Percentiles rank a stretch among this genome's conserved stretches.
Evolutionary conservation across 1,284 basidiomycete species (phyloP).

Genomic region (Bjerkandera adusta): DNA sequence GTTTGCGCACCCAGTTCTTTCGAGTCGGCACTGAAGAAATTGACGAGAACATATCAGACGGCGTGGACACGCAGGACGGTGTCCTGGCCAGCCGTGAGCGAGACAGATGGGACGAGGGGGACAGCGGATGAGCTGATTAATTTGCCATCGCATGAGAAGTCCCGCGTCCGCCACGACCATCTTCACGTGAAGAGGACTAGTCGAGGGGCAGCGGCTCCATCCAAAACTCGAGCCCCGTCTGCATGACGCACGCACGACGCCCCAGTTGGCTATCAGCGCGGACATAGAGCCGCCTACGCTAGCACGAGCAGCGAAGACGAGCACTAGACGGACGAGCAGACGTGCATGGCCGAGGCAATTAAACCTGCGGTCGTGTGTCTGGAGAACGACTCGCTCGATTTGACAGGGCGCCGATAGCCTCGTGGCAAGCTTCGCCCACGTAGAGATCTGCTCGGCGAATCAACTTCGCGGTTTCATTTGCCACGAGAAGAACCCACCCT

Average conservation of each 20-base stretch:
- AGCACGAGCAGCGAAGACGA: neutral
- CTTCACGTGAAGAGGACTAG: neutral
- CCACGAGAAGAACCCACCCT: neutral
- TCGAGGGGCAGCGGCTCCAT: neutral
- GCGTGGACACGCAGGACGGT: too few relatives aligned
- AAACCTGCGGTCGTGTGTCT: neutral
- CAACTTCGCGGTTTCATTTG: neutral
- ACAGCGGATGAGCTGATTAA: slow-evolving; percentile 1
- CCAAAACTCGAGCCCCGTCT: neutral
- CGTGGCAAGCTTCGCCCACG: too few relatives aligned
- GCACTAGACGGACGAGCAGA: neutral
- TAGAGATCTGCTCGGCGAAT: too few relatives aligned
- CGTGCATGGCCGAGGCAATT: too few relatives aligned
- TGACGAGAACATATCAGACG: neutral
- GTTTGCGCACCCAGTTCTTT: neutral
- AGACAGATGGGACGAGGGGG: neutral
- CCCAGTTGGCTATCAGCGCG: neutral
- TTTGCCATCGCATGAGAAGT: neutral
- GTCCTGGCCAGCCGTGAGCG: neutral
- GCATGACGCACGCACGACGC: neutral
- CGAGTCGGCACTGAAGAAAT: neutral
- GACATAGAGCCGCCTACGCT: neutral
- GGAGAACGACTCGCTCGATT: neutral
- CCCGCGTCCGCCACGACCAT: neutral
- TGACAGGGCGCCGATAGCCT: slow-evolving; percentile 17